These are phyloP conservation scores for Lactarius vividus DNA, from an alignment of 768 basidiomycete genomes.

Conservation along the genomic window DNA sequence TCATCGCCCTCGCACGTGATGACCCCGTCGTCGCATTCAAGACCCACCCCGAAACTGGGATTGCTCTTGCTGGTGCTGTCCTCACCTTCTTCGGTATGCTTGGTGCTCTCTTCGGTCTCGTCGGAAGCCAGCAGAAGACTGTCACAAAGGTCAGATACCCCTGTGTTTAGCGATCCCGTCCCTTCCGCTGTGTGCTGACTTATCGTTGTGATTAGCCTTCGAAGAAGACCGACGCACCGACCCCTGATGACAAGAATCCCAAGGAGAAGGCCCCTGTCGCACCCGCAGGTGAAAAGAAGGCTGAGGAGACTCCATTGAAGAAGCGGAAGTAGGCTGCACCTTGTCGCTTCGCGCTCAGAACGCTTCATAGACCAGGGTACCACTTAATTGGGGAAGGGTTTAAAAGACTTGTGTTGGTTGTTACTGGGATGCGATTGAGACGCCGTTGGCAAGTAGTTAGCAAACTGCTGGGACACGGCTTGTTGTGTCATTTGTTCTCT, in stretches of 20 bases:
- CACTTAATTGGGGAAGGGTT: background rate
- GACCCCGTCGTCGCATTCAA: slow-evolving; percentile 84
- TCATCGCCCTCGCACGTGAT: slow-evolving; percentile 71
- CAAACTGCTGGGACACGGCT: slow-evolving; percentile 13
- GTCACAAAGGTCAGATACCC: slow-evolving; percentile 57
- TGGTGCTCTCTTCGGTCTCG: slow-evolving; percentile 72
- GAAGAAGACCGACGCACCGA: slow-evolving; percentile 73
- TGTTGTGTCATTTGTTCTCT: slow-evolving; percentile 16
- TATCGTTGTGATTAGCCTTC: slow-evolving; percentile 44
- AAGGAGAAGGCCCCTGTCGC: slow-evolving; percentile 66
- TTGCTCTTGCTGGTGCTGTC: slow-evolving; percentile 65
- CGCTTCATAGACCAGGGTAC: background rate
- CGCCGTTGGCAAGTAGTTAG: slow-evolving; percentile 9
- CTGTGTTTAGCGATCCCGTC: background rate
- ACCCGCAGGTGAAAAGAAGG: slow-evolving; percentile 70
- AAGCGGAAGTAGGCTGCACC: slow-evolving; percentile 60
- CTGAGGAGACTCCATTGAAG: slow-evolving; percentile 64
- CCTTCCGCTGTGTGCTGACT: slow-evolving; percentile 1
- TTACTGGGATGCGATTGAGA: slow-evolving; percentile 10
- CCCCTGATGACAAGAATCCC: slow-evolving; percentile 61
- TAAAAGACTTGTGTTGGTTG: slow-evolving; percentile 15
- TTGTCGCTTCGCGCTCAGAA: background rate
- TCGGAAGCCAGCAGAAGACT: slow-evolving; percentile 71
- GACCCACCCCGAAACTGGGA: slow-evolving; percentile 85
- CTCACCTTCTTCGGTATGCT: slow-evolving; percentile 86